Conservation (phyloP, 2,329 filamentous ascomycete genomes). For the Diaporthe batatas region DNA sequence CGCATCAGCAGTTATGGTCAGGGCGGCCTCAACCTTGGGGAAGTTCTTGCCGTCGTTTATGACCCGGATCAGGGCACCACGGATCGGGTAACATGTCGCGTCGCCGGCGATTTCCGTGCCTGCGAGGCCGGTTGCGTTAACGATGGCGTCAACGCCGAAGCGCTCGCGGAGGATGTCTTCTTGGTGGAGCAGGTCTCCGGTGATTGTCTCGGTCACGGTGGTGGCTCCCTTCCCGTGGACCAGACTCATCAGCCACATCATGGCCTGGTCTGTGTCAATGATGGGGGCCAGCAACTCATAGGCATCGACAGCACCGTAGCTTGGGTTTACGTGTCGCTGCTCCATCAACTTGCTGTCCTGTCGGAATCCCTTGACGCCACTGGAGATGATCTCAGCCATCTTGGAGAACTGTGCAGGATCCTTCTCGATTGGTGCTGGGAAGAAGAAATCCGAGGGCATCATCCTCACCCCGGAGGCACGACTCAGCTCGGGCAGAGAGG, state of each 20-base stretch:
- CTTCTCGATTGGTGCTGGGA: constrained; percentile 51
- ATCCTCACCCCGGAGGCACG: constrained; percentile 54
- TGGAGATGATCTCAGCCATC: constrained; percentile 56
- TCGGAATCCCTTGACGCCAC: constrained; percentile 55
- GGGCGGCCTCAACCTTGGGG: constrained; percentile 55
- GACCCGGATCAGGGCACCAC: constrained; percentile 59
- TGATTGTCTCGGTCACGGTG: constrained; percentile 54
- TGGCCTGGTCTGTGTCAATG: constrained; percentile 60
- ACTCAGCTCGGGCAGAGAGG: constrained; percentile 50
- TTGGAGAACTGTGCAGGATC: constrained; percentile 52
- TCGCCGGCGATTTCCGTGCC: constrained; percentile 54
- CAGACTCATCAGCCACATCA: constrained; percentile 57
- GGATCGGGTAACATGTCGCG: constrained; percentile 56
- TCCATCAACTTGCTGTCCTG: constrained; percentile 52
- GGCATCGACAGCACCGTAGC: constrained; percentile 56
- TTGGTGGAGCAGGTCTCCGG: constrained; percentile 52
- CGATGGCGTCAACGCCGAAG: constrained; percentile 56
- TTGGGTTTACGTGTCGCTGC: constrained; percentile 51
- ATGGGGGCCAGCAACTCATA: constrained; percentile 60
- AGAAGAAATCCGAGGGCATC: constrained; percentile 57
- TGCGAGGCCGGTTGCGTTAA: constrained; percentile 59
- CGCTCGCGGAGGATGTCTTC: constrained; percentile 51
- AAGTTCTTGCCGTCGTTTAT: constrained; percentile 60
- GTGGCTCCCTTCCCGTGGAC: constrained; percentile 57
- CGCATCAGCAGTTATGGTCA: constrained; percentile 57